Evolutionary conservation across 768 basidiomycete genomes (phyloP), one percentile per base, ranked within the genome.

Genomic region (Coprinellus micaceus): DNA sequence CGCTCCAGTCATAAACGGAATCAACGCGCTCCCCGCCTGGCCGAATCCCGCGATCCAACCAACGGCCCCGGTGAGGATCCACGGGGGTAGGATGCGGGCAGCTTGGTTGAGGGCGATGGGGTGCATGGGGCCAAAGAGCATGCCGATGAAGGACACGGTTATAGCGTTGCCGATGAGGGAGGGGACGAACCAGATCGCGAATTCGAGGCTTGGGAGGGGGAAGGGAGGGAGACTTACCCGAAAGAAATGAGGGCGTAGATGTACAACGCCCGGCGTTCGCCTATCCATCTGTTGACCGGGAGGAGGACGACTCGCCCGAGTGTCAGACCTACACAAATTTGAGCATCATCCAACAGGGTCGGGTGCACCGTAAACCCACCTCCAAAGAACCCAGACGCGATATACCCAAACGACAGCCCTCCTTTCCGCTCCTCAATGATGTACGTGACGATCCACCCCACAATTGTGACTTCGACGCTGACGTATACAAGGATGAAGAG

Each of bases 51-150:
- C 82, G 28, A 86, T 83, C 84, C 84, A 86, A 9, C 85, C 85
- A 36, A 87, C 83, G 12, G 83, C 77, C 22, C 78, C 82, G 44
- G 77, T 81, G 25, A 91, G 75, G 9, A 94, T 74, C 78, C 85
- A 85, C 7, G 77, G 76, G 5, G 91, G 92, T 7, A 94, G 69
- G 52, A 91, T 75, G 1, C 82, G 77, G 4, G 83, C 79, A 1
- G 85, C 73, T 43, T 88, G 81, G 64, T 87, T 89, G 82, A 93
- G 84, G 9, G 82, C 77, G 43, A 88, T 80, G 2, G 86, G 87
- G 64, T 86, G 89, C 73, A 90, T 82, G 2, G 88, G 88, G 0
- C 88, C 89, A n/a, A 91, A 73, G 24, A 89, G 68, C 7, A 89
- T 46, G 17, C 89, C 89, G 15, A 89, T 70, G 46, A 89, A 60